Percentiles rank a stretch among this genome's conserved stretches.
phyloP scores from a whole-genome alignment of 176 grass and related monocot genomes.

The Saccharum officinarum region DNA sequence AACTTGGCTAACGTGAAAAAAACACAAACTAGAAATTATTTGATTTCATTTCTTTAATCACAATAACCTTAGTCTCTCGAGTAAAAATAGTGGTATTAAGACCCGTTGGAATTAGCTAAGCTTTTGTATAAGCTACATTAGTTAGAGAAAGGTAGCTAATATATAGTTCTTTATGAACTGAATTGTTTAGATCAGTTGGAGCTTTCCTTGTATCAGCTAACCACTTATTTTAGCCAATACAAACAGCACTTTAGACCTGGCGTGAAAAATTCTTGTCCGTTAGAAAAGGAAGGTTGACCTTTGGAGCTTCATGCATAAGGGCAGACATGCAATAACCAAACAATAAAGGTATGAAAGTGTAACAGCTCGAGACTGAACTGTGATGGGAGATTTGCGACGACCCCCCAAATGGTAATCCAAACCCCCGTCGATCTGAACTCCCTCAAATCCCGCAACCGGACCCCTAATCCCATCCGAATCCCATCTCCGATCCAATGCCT shows the following conservation, averaged over 20 bases:
- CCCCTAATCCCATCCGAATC: conserved; percentile 28
- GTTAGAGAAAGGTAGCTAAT: background rate
- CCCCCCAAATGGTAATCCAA: conserved; percentile 29
- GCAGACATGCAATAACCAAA: background rate
- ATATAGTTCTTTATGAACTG: background rate
- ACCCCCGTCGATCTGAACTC: conserved; percentile 25
- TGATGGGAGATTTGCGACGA: conserved; percentile 12
- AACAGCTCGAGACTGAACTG: background rate
- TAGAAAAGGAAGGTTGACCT: background rate
- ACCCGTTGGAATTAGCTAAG: background rate
- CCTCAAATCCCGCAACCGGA: conserved; percentile 31
- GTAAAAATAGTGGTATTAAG: background rate
- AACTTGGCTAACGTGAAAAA: no score
- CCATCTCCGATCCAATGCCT: conserved; percentile 34
- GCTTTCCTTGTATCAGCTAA: background rate
- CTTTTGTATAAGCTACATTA: background rate
- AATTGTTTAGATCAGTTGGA: background rate
- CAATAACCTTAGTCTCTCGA: background rate
- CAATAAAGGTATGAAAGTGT: background rate
- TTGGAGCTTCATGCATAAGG: background rate
- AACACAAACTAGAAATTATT: no score
- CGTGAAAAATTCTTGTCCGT: background rate
- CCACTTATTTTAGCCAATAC: background rate
- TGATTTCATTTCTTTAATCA: no score
- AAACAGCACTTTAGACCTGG: background rate